Evolutionary conservation across 2,329 filamentous ascomycete genomes (phyloP).

Genomic region (Remersonia thermophila): DNA sequence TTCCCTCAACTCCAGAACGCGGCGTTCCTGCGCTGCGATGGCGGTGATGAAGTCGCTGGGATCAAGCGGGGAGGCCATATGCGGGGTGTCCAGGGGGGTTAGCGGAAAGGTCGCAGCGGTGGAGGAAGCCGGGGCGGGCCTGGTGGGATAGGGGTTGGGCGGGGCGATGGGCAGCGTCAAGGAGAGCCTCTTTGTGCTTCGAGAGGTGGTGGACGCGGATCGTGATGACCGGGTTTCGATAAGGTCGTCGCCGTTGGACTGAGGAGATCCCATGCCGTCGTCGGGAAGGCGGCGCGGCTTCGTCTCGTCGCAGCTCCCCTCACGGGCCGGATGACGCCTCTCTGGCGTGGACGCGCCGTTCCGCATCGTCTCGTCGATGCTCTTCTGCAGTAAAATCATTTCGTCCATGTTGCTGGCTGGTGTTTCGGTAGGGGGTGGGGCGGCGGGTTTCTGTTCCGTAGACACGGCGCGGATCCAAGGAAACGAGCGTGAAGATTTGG

Average conservation of each 20-base stretch:
- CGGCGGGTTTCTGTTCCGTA: too few relatives aligned
- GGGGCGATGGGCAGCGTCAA: conserved; percentile 49
- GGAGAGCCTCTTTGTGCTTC: conserved; percentile 46
- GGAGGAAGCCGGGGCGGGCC: conserved; percentile 37
- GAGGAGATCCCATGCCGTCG: conserved; percentile 26
- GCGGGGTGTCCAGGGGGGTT: conserved; percentile 36
- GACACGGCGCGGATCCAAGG: too few relatives aligned
- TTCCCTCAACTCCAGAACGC: conserved; percentile 80
- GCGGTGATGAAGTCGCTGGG: conserved; percentile 67
- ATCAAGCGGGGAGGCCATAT: conserved; percentile 36
- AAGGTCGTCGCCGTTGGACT: conserved; percentile 24
- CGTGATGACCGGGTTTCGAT: conserved; percentile 34
- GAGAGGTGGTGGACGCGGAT: conserved; percentile 40
- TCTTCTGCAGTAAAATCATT: conserved; percentile 14
- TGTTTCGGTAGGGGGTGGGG: neutral
- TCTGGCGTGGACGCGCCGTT: conserved; percentile 7
- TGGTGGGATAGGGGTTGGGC: conserved; percentile 38
- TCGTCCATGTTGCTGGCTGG: conserved; percentile 12
- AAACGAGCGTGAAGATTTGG: conserved; percentile 13
- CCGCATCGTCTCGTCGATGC: conserved; percentile 16
- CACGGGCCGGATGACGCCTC: conserved; percentile 6
- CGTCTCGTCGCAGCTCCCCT: conserved; percentile 9
- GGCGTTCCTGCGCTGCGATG: conserved; percentile 82
- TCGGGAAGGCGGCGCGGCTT: conserved; percentile 22
- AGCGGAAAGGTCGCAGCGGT: conserved; percentile 32